phyloP scores from a whole-genome alignment of 331 rosid species.

The Erythrophleum ivorense region DNA sequence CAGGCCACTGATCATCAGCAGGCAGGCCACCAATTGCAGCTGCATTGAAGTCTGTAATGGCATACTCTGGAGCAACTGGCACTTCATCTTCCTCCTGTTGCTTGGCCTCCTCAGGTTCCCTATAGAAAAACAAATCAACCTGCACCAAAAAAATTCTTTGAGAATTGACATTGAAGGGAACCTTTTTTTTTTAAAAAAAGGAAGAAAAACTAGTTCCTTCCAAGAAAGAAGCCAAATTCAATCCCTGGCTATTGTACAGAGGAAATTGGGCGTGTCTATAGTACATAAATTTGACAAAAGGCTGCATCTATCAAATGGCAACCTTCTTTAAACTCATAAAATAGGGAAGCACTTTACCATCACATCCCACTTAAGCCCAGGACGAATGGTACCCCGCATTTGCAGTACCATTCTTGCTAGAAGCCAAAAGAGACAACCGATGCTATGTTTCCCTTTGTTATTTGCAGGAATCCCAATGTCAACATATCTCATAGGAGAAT shows the following conservation, averaged over 20 bases:
- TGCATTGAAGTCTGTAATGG: conserved; percentile 55
- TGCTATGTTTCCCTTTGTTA: conserved; percentile 90
- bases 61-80: conserved; percentile 53
- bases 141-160: conserved; percentile 33
- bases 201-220: neutral
- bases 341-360: conserved; percentile 53
- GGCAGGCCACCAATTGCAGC: conserved; percentile 40
- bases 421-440: conserved; percentile 80
- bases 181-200: neutral
- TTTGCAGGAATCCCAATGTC: conserved; percentile 95
- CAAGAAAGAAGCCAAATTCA: neutral
- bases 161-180: neutral
- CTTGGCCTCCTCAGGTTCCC: conserved; percentile 55
- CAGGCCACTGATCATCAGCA: conserved; percentile 63
- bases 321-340: neutral
- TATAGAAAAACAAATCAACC: conserved; percentile 86
- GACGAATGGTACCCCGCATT: conserved; percentile 78
- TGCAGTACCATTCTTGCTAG: conserved; percentile 88
- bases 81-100: conserved; percentile 74
- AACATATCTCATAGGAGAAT: conserved; percentile 81
- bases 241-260: too few species aligned
- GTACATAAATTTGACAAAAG: neutral
- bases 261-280: neutral
- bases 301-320: neutral
- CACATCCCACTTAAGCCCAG: conserved; percentile 85